Evolutionary conservation across 805 yeast species (phyloP).

Genomic region (Candida multigemmis): DNA sequence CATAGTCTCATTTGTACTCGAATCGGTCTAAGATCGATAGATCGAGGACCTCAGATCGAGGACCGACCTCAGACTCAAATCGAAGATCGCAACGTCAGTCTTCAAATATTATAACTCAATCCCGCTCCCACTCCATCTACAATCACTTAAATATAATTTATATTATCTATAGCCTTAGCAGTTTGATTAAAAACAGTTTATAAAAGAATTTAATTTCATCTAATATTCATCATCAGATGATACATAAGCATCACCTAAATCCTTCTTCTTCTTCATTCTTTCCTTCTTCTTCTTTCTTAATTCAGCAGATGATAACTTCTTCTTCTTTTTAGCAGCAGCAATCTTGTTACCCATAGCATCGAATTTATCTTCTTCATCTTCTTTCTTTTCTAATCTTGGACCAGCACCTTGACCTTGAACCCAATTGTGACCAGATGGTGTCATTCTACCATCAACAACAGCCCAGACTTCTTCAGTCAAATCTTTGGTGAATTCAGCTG

Average conservation of each 20-base stretch:
- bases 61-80: too few relatives aligned
- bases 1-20: too few relatives aligned
- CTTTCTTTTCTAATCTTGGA: conserved; percentile 98
- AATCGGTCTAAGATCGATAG: too few relatives aligned
- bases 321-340: conserved; percentile 91
- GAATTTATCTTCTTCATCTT: conserved; percentile 94
- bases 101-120: too few relatives aligned
- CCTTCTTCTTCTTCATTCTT: conserved; percentile 99
- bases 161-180: too few relatives aligned
- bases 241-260: conserved; percentile 97
- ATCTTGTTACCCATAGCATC: conserved; percentile 99
- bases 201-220: conserved; percentile 7
- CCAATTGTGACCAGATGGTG: conserved; percentile 99
- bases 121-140: too few relatives aligned
- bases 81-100: too few relatives aligned
- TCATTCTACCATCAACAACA: conserved; percentile 94
- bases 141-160: too few relatives aligned
- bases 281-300: conserved; percentile 99
- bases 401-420: conserved; percentile 99
- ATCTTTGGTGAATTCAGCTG: conserved; percentile 99
- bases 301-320: conserved; percentile 97
- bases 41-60: too few relatives aligned
- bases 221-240: conserved; percentile 75
- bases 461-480: conserved; percentile 99
- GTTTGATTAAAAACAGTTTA: too few relatives aligned